Conservation (phyloP, 2,329 filamentous ascomycete genomes). For the Gremmenia infestans region DNA sequence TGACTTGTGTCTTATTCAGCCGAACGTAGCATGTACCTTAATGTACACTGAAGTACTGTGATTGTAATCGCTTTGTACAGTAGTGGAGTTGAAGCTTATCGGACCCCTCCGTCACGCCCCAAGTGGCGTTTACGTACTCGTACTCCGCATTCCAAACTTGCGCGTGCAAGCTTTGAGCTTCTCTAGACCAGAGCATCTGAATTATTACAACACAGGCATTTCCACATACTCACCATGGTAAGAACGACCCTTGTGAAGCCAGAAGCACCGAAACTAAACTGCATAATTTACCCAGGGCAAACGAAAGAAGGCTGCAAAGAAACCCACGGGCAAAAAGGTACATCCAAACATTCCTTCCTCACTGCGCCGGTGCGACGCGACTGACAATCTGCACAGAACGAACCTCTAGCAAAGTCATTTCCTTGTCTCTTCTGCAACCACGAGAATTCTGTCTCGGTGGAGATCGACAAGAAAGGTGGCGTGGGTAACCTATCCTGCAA, state of each 20-base stretch:
- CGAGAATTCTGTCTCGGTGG: constrained; percentile 85
- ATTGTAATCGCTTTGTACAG: not conserved
- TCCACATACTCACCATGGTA: constrained; percentile 4
- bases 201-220: not conserved
- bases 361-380: constrained; percentile 1
- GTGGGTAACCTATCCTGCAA: constrained; percentile 85
- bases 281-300: constrained; percentile 62
- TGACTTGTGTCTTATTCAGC: too few relatives aligned
- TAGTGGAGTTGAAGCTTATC: not conserved
- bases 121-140: too few relatives aligned
- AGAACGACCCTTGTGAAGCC: not conserved
- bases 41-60: not conserved
- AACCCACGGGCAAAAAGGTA: constrained; percentile 78
- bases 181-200: too few relatives aligned
- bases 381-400: constrained; percentile 43
- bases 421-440: constrained; percentile 98
- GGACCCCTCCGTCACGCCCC: too few relatives aligned
- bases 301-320: constrained; percentile 86
- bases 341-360: constrained; percentile 12
- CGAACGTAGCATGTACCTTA: too few relatives aligned
- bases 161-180: too few relatives aligned
- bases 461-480: constrained; percentile 88
- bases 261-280: not conserved
- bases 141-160: too few relatives aligned
- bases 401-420: constrained; percentile 76